Percentiles rank a stretch among this genome's conserved stretches.
Evolutionary conservation across 2,329 filamentous ascomycete genomes (phyloP).

Genomic region (Aspergillus brunneoviolaceus): DNA sequence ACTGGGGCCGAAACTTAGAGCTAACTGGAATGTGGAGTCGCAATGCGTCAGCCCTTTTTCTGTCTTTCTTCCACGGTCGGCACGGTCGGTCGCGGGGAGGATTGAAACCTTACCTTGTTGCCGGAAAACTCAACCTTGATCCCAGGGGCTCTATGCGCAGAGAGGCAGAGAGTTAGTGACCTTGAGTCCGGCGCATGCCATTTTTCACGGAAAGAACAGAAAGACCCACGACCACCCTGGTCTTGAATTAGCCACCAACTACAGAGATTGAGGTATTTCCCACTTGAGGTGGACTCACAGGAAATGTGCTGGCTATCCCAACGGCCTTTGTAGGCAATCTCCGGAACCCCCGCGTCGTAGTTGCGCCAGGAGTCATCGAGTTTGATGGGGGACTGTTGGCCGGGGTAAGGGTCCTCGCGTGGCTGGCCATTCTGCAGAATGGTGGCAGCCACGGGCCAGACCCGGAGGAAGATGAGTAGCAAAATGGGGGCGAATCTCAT

Average conservation of each 20-base stretch:
- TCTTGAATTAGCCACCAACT: neutral
- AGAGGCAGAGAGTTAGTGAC: neutral
- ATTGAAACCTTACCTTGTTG: conserved; percentile 35
- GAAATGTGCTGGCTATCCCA: conserved; percentile 63
- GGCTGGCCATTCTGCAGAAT: conserved; percentile 48
- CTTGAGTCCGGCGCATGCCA: neutral
- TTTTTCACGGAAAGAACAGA: neutral
- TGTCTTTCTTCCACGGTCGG: neutral
- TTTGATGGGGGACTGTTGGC: conserved; percentile 33
- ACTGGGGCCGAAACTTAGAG: conserved; percentile 54
- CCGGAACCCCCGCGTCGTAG: conserved; percentile 53
- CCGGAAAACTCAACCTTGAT: conserved; percentile 59
- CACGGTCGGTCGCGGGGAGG: neutral
- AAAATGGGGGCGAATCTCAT: neutral
- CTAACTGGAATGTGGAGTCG: conserved; percentile 33
- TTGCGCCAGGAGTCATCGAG: conserved; percentile 44
- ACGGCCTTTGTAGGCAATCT: conserved; percentile 62
- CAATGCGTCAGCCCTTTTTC: neutral
- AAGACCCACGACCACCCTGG: conserved; percentile 55
- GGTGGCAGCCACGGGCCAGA: conserved; percentile 24
- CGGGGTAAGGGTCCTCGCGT: conserved; percentile 39
- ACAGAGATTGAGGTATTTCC: neutral
- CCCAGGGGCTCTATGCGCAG: conserved; percentile 46
- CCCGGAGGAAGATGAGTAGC: neutral
- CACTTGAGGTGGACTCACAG: conserved; percentile 33